Evolutionary conservation across 148 eudicot genomes (phyloP).

Genomic region (Fallopia convolvulus): DNA sequence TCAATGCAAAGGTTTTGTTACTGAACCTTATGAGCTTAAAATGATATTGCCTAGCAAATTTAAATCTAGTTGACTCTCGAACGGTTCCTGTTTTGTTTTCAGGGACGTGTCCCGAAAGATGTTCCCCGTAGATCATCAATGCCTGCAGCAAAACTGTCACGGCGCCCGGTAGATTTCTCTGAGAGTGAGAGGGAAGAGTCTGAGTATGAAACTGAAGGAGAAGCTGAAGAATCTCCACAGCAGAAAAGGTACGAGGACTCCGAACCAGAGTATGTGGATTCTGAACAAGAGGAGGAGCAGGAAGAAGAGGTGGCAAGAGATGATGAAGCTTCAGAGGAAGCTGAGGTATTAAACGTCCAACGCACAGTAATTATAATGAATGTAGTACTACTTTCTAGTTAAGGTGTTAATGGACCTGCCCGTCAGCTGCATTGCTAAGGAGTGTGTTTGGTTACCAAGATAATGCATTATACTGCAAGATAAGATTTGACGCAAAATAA

Average conservation of each 20-base stretch:
- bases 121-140: slow-evolving; percentile 49
- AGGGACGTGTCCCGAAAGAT: slow-evolving; percentile 56
- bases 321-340: slow-evolving; percentile 76
- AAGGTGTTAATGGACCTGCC: not conserved
- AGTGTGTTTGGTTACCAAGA: too few species aligned
- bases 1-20: slow-evolving; percentile 63
- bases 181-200: slow-evolving; percentile 92
- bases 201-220: slow-evolving; percentile 97
- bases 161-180: slow-evolving; percentile 62
- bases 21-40: not conserved
- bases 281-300: slow-evolving; percentile 52
- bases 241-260: slow-evolving; percentile 49
- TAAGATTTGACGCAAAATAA: too few species aligned
- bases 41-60: not conserved
- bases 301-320: slow-evolving; percentile 47
- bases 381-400: not conserved
- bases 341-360: slow-evolving; percentile 42
- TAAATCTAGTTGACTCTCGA: not conserved
- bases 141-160: slow-evolving; percentile 51
- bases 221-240: slow-evolving; percentile 58
- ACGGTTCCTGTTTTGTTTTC: slow-evolving; percentile 3
- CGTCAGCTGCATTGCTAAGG: not conserved
- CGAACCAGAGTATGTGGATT: slow-evolving; percentile 66
- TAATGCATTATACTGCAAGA: too few species aligned
- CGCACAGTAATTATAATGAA: not conserved